Base-by-base conservation (phyloP, 805 yeast genomes). In the Pichia manshurica region DNA sequence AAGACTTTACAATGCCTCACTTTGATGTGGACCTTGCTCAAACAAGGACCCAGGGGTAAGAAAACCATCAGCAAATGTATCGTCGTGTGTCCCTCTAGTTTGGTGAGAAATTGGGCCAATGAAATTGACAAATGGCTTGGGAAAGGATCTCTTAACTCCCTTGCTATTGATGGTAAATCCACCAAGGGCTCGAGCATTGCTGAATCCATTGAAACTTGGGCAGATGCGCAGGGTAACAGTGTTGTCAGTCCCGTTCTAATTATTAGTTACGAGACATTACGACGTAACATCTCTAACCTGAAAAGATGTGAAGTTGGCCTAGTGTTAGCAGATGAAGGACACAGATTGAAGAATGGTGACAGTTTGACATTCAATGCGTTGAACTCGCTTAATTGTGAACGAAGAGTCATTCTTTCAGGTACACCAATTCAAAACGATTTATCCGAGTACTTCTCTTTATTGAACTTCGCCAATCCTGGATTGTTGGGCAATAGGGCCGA, bases 341-440 rank as follows among this genome's bases (percentile, higher is more conserved):
- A 85, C 61, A 70, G 93, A 49, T 69, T 86, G 55, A 85, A 85
- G 57, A 85, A 91, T 62, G 96, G 96, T 16, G 98, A 91, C 33
- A 88, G 96, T 1, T 75, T 84, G 46, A 93, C 99, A 0, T 91
- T 89, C 57, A 87, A 87, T 0, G 87, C 97, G 0, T 72, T 91
- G 36, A 82, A 87, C 58, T 77, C 88, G n/a, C 73, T 93, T 47
- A 79, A 84, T 44, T 91, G 96, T 61, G 81, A 83, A 43, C 73
- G 99, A 58, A 74, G 99, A 49, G 97, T 91, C 7, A 91, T 91
- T 54, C 68, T 91, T 20, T 87, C 96, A 1, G 99, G 99, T 34
- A 91, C 99, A 0, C 99, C 99, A 0, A 90, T 91, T 53, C 99
- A 91, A 64, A 91, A 91, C 58, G 98, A 91, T 68, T 71, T 91